Conservation (phyloP, 176 grass and related monocot species). For the Elymus sibiricus region DNA sequence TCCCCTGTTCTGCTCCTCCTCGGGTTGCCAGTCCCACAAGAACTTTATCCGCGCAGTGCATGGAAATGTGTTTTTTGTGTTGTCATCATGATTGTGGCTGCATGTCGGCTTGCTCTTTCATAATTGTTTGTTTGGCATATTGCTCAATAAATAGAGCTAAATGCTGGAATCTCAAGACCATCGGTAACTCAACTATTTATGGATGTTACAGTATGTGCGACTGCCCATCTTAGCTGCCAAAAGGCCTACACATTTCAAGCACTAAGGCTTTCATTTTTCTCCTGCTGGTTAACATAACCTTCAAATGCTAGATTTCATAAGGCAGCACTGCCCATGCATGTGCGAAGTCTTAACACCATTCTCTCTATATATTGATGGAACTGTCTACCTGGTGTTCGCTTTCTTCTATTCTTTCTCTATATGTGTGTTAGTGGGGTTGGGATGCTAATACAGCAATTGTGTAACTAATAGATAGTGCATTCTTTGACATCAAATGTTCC, state of each 20-base stretch:
- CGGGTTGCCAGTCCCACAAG: not conserved
- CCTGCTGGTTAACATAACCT: not conserved
- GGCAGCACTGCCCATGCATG: not conserved
- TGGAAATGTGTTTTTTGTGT: not conserved
- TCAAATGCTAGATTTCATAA: constrained; percentile 3
- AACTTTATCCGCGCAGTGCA: not conserved
- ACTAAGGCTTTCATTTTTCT: not conserved
- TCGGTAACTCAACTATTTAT: not conserved
- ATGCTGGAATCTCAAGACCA: not conserved
- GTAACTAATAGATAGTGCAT: not conserved
- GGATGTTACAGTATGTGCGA: not conserved
- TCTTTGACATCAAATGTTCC: not conserved
- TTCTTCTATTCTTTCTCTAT: not conserved
- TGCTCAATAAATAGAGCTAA: not conserved
- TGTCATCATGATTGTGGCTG: not conserved
- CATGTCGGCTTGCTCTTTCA: constrained; percentile 1
- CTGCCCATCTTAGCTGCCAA: not conserved
- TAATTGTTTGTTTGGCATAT: not conserved
- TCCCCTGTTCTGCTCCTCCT: not conserved
- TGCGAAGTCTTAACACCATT: not conserved
- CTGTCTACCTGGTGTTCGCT: constrained; percentile 2
- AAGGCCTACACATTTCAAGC: not conserved
- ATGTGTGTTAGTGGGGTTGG: not conserved
- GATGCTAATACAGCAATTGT: not conserved
- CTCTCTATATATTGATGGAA: not conserved